Base-by-base conservation (phyloP, 257 asterid species). In the Handroanthus guayacan region DNA sequence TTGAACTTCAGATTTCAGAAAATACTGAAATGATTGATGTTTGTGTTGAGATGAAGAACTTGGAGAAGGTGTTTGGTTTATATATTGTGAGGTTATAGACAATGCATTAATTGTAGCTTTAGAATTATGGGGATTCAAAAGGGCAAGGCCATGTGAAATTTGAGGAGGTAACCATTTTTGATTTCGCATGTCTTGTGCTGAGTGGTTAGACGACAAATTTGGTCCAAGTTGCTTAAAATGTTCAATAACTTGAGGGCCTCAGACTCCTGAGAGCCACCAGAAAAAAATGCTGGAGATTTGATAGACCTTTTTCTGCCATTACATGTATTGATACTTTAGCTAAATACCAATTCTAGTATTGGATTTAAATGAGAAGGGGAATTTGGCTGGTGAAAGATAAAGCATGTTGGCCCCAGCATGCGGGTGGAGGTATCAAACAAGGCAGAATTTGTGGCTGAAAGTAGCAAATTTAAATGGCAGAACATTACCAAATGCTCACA, bases 361-460 rank as follows among this genome's bases (percentile, higher is more conserved):
- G 47, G 18, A 37, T 25, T 62, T 62, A 47, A 62, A 37, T 62
- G 72, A 77, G 75, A 68, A 57, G 57, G 76, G 69, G 31, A 51
- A 51, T 62, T 77, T 61, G 76, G 81, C 72, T 48, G 57, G 64
- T 50, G n/a, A 55, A 37, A 41, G n/a, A 66, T 52, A 52, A 13
- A 47, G 74, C 74, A 75, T 20, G 74, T 54, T 75, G 54, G 67
- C 4, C 67, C 73, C 57, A 52, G 51, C 62, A 31, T 34, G 78
- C 78, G 12, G 14, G 45, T 5, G 45, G 45, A 16, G 57, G 47
- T 54, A 55, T 68, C 82, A 54, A 62, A 51, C 82, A 62, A 71
- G 73, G 55, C 52, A 65, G 31, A 34, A 71, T 63, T 7, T 78
- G 82, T 71, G 78, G 82, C 67, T 78, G 39, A 55, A 39, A 25